A percentile compares a stretch with the other conserved stretches of the same genome.
Evolutionary conservation across 345 rosid genomes (phyloP).

Genomic region (Eucalyptus erythrocorys): DNA sequence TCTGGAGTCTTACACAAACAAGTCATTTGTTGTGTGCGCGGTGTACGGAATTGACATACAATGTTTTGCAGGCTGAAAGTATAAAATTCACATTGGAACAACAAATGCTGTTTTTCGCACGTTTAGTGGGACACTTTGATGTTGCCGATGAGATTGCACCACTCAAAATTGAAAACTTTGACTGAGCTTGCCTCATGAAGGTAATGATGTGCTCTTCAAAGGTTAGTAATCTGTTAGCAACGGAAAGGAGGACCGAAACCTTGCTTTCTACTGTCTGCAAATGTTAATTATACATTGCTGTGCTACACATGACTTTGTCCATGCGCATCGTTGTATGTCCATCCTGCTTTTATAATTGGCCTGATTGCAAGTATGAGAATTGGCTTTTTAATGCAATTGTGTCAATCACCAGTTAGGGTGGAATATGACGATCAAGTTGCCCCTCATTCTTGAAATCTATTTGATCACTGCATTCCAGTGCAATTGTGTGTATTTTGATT

Average conservation of each 20-base stretch:
- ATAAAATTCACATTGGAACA: conserved; percentile 88
- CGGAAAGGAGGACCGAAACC: not conserved
- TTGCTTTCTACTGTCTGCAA: not conserved
- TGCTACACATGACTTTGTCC: not conserved
- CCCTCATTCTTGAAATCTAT: not conserved
- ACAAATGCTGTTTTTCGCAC: conserved; percentile 82
- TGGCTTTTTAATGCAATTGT: not conserved
- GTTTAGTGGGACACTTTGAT: conserved; percentile 49
- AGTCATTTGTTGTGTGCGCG: not conserved
- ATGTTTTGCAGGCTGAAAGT: conserved; percentile 58
- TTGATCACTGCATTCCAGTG: not conserved
- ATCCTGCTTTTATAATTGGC: not conserved
- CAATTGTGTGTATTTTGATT: not conserved
- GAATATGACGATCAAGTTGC: not conserved
- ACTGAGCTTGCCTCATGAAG: conserved; percentile 4
- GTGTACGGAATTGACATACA: not conserved
- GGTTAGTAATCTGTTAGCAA: not conserved
- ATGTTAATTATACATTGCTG: not conserved
- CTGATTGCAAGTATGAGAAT: not conserved
- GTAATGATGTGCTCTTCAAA: not conserved
- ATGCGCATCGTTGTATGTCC: not conserved
- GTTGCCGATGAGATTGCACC: conserved; percentile 73
- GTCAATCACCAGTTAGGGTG: not conserved
- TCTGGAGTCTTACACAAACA: not conserved
- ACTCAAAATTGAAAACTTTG: conserved; percentile 68